Percentiles rank a stretch among this genome's conserved stretches.
Conservation (phyloP, 2,329 filamentous ascomycete genomes). For the Aureobasidium subglaciale region DNA sequence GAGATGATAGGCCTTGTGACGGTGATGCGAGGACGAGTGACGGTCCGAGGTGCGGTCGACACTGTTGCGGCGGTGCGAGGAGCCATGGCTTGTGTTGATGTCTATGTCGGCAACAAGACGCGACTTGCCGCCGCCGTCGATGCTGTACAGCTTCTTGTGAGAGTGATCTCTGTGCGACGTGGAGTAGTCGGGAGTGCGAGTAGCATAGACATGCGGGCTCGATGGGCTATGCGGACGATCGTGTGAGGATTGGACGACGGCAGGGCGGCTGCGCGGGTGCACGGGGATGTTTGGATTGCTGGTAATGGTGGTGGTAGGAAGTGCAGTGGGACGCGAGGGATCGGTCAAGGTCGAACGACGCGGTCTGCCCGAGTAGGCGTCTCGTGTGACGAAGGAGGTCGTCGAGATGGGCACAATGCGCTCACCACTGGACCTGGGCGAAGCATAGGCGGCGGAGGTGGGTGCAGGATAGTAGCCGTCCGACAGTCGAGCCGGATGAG, state of each 20-base stretch:
- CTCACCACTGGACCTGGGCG: conserved; percentile 28
- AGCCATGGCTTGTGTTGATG: conserved; percentile 26
- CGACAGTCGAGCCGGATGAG: conserved; percentile 26
- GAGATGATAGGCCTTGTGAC: conserved; percentile 27
- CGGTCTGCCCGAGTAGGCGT: conserved; percentile 39
- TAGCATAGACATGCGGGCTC: conserved; percentile 26
- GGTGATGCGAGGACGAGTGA: conserved; percentile 21
- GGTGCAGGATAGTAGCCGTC: conserved; percentile 24
- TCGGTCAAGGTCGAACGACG: conserved; percentile 39
- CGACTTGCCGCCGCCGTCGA: conserved; percentile 36
- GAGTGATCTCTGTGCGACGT: conserved; percentile 34
- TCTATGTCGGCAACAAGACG: conserved; percentile 31
- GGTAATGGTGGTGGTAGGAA: conserved; percentile 20
- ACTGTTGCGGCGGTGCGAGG: conserved; percentile 23
- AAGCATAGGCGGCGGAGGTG: conserved; percentile 21
- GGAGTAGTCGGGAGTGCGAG: conserved; percentile 28
- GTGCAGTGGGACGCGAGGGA: conserved; percentile 26
- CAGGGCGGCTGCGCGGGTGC: conserved; percentile 29
- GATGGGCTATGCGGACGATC: conserved; percentile 37
- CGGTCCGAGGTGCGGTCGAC: conserved; percentile 24
- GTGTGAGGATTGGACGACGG: conserved; percentile 27
- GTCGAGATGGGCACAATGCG: conserved; percentile 32
- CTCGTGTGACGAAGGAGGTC: conserved; percentile 31
- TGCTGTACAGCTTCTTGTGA: conserved; percentile 44
- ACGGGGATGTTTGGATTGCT: conserved; percentile 29